Base-by-base conservation (phyloP, 1,284 basidiomycete genomes). In the Inonotus obliquus region DNA sequence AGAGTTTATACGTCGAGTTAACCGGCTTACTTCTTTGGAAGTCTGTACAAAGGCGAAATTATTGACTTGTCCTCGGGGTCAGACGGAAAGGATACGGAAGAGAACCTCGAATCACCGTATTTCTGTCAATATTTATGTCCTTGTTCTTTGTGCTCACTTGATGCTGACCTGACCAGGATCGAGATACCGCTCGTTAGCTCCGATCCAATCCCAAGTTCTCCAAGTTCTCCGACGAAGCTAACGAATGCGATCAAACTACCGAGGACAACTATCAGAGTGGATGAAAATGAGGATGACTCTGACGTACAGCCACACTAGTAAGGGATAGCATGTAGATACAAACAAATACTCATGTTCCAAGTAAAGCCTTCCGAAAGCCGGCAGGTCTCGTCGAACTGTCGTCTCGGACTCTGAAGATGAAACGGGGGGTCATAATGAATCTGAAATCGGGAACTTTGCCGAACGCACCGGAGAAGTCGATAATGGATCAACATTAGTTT, bases 401-500 rank as follows among this genome's bases (percentile, higher is more conserved):
- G 67, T 73, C 54, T 77, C 77, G 19, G 72, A 72, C 44, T 74
- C 75, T 1, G 76, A 75, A 55, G 69, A 63, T 37, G 61, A 53
- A 41, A 21, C 47, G 4, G 59, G 63, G 17, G 57, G 44, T 11
- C 44, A 52, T 19, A 21, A n/a, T 25, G 57, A 35, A 4, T 23
- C 23, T 49, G 38, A 4, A 23, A 29, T 57, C 32, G 14, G 9
- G n/a, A 44, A 45, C 17, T 23, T 41, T 32, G 14, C 23, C 54
- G 29, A 38, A 37, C 23, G 23, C n/a, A 74, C 27, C 56, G 58
- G 64, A 27, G 57, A 64, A 27, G 58, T 63, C 29, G 66, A 75
- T 60, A 77, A 79, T 56, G 77, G 75, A 17, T 76, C 77, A 4
- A 76, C 82, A 45, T 73, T 85, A 23, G 68, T 76, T 17, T 68